Evolutionary conservation across 345 rosid genomes (phyloP).

Genomic region (Citrus sp.): DNA sequence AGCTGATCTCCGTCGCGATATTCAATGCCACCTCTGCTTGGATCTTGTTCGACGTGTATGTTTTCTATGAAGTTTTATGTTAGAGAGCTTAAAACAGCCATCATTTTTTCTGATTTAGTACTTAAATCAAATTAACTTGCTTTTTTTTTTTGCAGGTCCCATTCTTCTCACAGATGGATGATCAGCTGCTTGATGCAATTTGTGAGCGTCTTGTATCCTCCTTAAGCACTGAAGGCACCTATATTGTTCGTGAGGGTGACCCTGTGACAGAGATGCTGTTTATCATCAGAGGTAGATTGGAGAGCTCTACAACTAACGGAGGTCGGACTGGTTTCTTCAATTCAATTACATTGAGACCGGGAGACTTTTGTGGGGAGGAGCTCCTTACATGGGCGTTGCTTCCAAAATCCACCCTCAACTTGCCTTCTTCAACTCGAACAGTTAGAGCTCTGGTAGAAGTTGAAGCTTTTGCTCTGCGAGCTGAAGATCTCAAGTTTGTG

Average conservation of each 20-base stretch:
- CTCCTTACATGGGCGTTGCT: constrained; percentile 93
- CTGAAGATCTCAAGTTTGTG: constrained; percentile 89
- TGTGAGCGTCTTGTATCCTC: constrained; percentile 87
- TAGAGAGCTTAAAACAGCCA: not conserved
- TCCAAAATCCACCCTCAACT: constrained; percentile 65
- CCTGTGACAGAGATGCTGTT: constrained; percentile 92
- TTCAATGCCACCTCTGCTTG: constrained; percentile 85
- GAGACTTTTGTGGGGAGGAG: constrained; percentile 96
- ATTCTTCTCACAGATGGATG: constrained; percentile 96
- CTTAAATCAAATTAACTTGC: not conserved
- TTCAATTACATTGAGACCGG: constrained; percentile 68
- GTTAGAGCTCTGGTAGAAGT: constrained; percentile 83
- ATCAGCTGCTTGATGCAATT: constrained; percentile 90
- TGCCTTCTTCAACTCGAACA: constrained; percentile 93
- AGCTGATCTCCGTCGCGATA: constrained; percentile 85
- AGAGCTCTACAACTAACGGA: constrained; percentile 91
- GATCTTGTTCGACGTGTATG: constrained; percentile 91
- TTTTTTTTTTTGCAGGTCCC: constrained; percentile 55
- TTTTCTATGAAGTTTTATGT: not conserved
- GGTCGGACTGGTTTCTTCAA: constrained; percentile 95
- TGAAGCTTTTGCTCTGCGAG: constrained; percentile 88
- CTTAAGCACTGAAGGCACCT: constrained; percentile 73
- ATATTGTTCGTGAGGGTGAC: constrained; percentile 92
- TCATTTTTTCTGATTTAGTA: not conserved
- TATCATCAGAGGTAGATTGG: constrained; percentile 78